Base-by-base conservation (phyloP, 2,329 filamentous ascomycete genomes). In the Ophiosphaerella herpotricha region DNA sequence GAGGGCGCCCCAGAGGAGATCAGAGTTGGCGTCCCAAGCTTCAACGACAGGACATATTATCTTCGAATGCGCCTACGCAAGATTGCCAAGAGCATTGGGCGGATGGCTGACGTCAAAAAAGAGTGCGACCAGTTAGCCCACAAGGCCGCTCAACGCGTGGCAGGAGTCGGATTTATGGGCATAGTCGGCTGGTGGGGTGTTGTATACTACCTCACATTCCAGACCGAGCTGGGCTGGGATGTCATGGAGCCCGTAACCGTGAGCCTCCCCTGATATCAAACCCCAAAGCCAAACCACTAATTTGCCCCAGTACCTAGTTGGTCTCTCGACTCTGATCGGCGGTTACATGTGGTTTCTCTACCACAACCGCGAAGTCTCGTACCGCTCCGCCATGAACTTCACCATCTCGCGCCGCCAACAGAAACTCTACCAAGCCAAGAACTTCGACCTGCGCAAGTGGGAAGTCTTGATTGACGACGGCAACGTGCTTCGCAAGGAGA, bases 331-430 rank as follows among this genome's bases (percentile, higher is more conserved):
- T 11, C 84, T 96, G 65, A 95, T 96, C 77, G 87, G 87, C 7
- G 92, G 91, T 59, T 97, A 97, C 66, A 79, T 96, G 46, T 97
- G 91, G 90, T 96, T 97, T 71, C 77, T 96, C 11, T 96, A 92
- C 74, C 90, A 96, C 77, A 95, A 92, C 75, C 85, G 89, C 16
- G 91, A 96, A 74, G 86, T 96, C 9, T 90, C 85, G 57, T 96
- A 96, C 77, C 87, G 89, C 60, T 87, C 87, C 2, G 91, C 92
- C 24, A 85, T 96, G 76, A 92, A 95, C 70, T 82, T 95, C 46
- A 96, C 92, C 6, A 88, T 96, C 33, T 90, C 85, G 33, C 82
- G 85, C 32, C 83, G 91, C 5, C 91, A 96, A 73, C 82, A 83
- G 46, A 84, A 86, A 44, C 77, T 96, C 9, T 96, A 97, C 70